Base-by-base conservation (phyloP, 2,329 filamentous ascomycete genomes). In the Talaromyces sp. region DNA sequence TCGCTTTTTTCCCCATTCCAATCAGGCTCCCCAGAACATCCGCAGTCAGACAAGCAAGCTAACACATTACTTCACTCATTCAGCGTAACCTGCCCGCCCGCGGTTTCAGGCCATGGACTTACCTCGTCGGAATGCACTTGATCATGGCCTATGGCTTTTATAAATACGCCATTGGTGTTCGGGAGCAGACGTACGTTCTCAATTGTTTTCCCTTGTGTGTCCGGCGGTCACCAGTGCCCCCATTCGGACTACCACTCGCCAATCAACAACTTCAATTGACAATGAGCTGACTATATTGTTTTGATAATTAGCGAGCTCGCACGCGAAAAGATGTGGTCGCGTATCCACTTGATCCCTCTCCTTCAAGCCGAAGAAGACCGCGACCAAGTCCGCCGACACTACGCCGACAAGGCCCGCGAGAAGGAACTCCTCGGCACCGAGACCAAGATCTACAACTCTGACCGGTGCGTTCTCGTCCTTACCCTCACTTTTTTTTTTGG, bases 271-370 rank as follows among this genome's bases (percentile, higher is more conserved):
- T 47, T 3, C 44, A 47, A 47, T 47, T 47, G 12, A 16, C 16
- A 51, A 53, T 30, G 4, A 30, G 4, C 56, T 59, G 16, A 62
- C 14, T 14, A 10, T 3, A 1, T 16, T 44, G 64, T 66, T 44
- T 66, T 65, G 51, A 55, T 36, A n/a, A 0, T 30, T 23, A 97
- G 93, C 74, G 95, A 99, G 79, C 88, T 96, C 68, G 91, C 88
- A 66, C 91, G 95, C 70, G 95, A 99, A 75, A 99, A 98, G 84
- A 95, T 96, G 87, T 99, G 95, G 95, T 87, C 91, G 65, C 89
- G 95, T 74, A 96, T 99, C 79, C 87, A 98, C 80, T 84, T 99
- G 66, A 95, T 94, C 72, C 95, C 95, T 62, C 81, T 96, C 66
- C 87, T 99, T 66, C 94, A 98, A 77, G 95, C 95, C 61, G 95